Base-by-base conservation (phyloP, 441 rosid genomes). In the Populus hybrid region DNA sequence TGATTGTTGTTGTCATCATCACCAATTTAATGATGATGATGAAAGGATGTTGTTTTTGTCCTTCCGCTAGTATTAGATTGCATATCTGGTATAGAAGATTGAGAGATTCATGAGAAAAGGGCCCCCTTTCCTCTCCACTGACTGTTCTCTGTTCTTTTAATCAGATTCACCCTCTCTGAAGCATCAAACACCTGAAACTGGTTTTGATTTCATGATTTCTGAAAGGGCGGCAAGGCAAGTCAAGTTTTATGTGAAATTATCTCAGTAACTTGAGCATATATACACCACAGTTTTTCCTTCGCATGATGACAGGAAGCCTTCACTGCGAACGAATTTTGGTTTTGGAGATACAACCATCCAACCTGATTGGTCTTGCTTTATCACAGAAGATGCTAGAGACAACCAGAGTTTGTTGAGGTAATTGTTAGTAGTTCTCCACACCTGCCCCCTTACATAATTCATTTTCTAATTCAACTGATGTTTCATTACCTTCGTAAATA, bases 351-450 rank as follows among this genome's bases (percentile, higher is more conserved):
- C 63, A 73, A 79, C 81, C 26, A 65, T 72, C 65, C 83, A 75
- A 74, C 80, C 84, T 66, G 85, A 78, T 76, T 81, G 88, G 90
- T 67, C 87, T 78, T 69, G 74, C 87, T 72, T 65, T 74, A 71
- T 71, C 68, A 74, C 61, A 64, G 92, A 86, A 75, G 90, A 87
- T 73, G 78, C 86, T 64, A 86, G 82, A 80, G 92, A 89, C 80
- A 81, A 78, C 80, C 84, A 42, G 77, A 89, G 90, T 80, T 82
- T 84, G 77, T 84, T 74, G 69, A 90, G 98, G 98, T 94, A 83
- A 74, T 70, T 74, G 35, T 73, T 77, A 50, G 70, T 21, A 66
- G 36, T 33, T 59, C 73, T 9, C 31, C 75, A 38, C 21, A n/a
- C 20, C 56, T 33, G 3, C 18, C 35, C 74, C 84, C 71, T 70